phyloP scores from a whole-genome alignment of 2,329 filamentous ascomycete genomes.

The Xylariaceae sp. region DNA sequence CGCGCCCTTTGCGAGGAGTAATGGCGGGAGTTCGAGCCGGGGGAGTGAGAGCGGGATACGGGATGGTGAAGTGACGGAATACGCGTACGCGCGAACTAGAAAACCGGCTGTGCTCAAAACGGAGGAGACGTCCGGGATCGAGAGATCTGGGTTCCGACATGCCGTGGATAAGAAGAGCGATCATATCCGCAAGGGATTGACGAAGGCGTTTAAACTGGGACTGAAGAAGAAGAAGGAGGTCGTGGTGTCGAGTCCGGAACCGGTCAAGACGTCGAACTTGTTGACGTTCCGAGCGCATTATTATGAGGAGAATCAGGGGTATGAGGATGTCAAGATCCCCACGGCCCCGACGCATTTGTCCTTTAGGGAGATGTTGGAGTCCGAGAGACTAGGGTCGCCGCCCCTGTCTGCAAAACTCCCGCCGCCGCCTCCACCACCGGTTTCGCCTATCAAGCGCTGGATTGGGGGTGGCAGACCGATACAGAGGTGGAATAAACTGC shows the following conservation, averaged over 20 bases:
- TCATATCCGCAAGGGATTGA: conserved; percentile 48
- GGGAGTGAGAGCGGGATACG: conserved; percentile 35
- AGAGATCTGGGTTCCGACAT: conserved; percentile 49
- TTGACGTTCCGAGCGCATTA: conserved; percentile 34
- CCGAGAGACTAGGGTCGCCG: conserved; percentile 30
- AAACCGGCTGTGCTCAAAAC: conserved; percentile 39
- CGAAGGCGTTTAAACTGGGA: conserved; percentile 49
- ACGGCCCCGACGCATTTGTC: conserved; percentile 22
- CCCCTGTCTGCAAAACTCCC: conserved; percentile 43
- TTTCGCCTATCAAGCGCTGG: conserved; percentile 47
- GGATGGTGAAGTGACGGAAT: conserved; percentile 37
- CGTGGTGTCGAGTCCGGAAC: conserved; percentile 24
- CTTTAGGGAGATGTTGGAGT: conserved; percentile 23
- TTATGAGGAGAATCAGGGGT: conserved; percentile 19
- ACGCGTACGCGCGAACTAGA: too few species aligned
- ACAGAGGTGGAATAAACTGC: conserved; percentile 52
- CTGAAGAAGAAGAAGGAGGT: conserved; percentile 40
- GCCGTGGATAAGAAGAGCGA: conserved; percentile 52
- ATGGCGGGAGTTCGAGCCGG: conserved; percentile 37
- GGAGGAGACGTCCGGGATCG: conserved; percentile 49
- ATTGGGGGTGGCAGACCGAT: conserved; percentile 45
- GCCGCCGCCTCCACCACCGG: conserved; percentile 33
- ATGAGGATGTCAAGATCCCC: conserved; percentile 24
- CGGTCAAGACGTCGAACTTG: conserved; percentile 32
- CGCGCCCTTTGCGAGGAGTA: conserved; percentile 26